Evolutionary conservation across 108 stramenopile genomes (phyloP).

Genomic region (Cyclostephanos tholiformis): DNA sequence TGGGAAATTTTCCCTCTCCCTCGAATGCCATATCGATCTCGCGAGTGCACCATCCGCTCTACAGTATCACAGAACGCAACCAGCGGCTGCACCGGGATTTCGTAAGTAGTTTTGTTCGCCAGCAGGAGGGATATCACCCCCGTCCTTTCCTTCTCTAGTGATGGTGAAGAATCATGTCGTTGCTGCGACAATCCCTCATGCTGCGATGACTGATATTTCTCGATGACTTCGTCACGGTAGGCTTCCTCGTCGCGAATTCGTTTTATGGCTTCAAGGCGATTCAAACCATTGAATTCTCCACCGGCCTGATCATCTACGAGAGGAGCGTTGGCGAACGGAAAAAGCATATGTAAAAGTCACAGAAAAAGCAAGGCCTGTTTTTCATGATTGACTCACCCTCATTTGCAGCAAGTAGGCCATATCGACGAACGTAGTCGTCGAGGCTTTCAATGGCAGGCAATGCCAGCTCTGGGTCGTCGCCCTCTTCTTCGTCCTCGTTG

Average conservation of each 20-base stretch:
- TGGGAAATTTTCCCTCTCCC: neutral
- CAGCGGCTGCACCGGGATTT: constrained; percentile 32
- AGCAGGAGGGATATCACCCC: constrained; percentile 32
- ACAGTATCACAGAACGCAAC: constrained; percentile 46
- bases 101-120: constrained; percentile 16
- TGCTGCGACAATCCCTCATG: constrained; percentile 2
- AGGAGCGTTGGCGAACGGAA: neutral
- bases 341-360: neutral
- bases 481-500: constrained; percentile 13
- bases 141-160: neutral
- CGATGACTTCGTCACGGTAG: constrained; percentile 30
- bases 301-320: constrained; percentile 12
- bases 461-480: neutral
- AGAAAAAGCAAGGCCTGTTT: neutral
- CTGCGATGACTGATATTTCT: constrained; percentile 12
- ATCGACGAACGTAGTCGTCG: constrained; percentile 46
- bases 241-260: constrained; percentile 34
- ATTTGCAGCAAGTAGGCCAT: constrained; percentile 20
- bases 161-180: constrained; percentile 9
- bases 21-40: constrained; percentile 26
- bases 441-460: constrained; percentile 44
- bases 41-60: constrained; percentile 29
- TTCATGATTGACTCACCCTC: constrained; percentile 7
- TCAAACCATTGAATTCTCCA: constrained; percentile 49
- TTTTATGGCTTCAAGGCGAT: constrained; percentile 28